Conservation (phyloP, 257 asterid species). For the Linaria vulgaris region DNA sequence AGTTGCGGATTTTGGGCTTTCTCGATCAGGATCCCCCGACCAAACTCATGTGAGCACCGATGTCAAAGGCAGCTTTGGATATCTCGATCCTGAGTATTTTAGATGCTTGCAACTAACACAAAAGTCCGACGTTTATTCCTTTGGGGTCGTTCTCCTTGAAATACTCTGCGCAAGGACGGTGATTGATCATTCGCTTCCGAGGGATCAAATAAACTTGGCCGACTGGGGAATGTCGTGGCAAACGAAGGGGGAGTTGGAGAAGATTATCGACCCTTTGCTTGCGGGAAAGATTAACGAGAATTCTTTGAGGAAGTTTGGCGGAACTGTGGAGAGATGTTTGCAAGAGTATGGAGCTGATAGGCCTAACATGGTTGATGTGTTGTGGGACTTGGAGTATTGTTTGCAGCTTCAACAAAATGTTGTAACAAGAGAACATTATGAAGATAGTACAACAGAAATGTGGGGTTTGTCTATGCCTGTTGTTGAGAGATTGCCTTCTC, state of each 20-base stretch:
- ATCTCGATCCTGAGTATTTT: constrained; percentile 59
- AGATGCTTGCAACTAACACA: constrained; percentile 38
- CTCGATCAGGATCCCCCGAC: constrained; percentile 39
- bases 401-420: constrained; percentile 42
- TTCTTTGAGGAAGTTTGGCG: constrained; percentile 52
- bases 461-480: constrained; percentile 35
- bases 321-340: constrained; percentile 48
- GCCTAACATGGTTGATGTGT: constrained; percentile 60
- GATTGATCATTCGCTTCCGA: constrained; percentile 30
- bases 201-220: constrained; percentile 49
- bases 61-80: constrained; percentile 65
- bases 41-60: constrained; percentile 46
- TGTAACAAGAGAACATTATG: constrained; percentile 28
- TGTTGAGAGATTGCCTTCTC: constrained; percentile 39
- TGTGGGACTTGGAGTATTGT: constrained; percentile 66
- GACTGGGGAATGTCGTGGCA: constrained; percentile 56
- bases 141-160: constrained; percentile 71
- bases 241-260: constrained; percentile 38
- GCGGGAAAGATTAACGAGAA: constrained; percentile 42
- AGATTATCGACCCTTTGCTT: constrained; percentile 51
- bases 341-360: constrained; percentile 45
- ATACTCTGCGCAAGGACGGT: constrained; percentile 59
- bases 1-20: constrained; percentile 67
- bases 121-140: constrained; percentile 63
- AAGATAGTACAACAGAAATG: constrained; percentile 41